Conservation (phyloP, 2,329 filamentous ascomycete species). For the Aspergillus oerlinghausenensis region DNA sequence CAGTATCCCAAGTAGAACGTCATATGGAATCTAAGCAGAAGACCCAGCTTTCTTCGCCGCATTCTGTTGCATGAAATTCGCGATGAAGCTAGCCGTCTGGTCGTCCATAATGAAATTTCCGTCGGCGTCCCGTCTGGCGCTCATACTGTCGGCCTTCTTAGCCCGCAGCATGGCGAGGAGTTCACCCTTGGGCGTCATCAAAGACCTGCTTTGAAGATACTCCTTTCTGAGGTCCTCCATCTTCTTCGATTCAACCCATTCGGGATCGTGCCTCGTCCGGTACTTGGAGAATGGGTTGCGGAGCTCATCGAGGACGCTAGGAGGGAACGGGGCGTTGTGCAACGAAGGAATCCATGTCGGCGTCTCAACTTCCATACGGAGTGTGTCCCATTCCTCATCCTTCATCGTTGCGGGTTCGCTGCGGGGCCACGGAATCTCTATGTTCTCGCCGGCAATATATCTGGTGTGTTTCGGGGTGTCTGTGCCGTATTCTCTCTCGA, state of each 20-base stretch:
- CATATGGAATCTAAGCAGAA: slow-evolving; percentile 3
- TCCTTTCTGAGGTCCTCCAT: slow-evolving; percentile 51
- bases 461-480: slow-evolving; percentile 38
- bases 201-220: slow-evolving; percentile 40
- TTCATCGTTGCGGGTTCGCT: slow-evolving; percentile 46
- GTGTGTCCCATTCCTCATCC: slow-evolving; percentile 64
- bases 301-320: slow-evolving; percentile 75
- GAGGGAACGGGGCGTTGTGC: slow-evolving; percentile 71
- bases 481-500: slow-evolving; percentile 48
- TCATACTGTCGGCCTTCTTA: slow-evolving; percentile 33
- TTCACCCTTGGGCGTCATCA: slow-evolving; percentile 47
- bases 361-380: slow-evolving; percentile 69
- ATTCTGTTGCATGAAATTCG: slow-evolving; percentile 29
- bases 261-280: slow-evolving; percentile 72
- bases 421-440: slow-evolving; percentile 72
- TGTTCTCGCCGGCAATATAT: slow-evolving; percentile 66
- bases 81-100: slow-evolving; percentile 33
- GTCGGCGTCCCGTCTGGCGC: slow-evolving; percentile 32
- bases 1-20: neutral
- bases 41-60: slow-evolving; percentile 12
- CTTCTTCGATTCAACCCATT: slow-evolving; percentile 64
- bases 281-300: slow-evolving; percentile 77
- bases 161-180: slow-evolving; percentile 32
- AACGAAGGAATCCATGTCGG: slow-evolving; percentile 75
- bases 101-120: slow-evolving; percentile 33